phyloP scores from a whole-genome alignment of 1,139 yeast species.

The Kodamaea suecica region DNA sequence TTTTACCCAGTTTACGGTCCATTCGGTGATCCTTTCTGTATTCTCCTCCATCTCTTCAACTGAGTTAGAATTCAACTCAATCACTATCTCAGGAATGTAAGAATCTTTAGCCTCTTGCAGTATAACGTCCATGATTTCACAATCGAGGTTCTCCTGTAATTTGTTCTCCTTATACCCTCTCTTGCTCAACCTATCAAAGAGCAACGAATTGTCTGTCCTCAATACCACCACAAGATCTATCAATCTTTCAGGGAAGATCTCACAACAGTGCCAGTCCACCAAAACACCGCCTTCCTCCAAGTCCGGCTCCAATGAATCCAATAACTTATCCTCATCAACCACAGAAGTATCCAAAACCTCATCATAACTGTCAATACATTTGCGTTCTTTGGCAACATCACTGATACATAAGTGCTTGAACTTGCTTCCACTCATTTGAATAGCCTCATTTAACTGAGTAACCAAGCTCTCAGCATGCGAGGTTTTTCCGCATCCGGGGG shows the following conservation, averaged over 20 bases:
- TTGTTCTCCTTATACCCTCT: slow-evolving; percentile 77
- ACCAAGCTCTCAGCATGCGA: slow-evolving; percentile 71
- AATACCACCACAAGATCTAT: slow-evolving; percentile 90
- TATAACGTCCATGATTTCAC: slow-evolving; percentile 94
- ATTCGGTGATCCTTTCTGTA: slow-evolving; percentile 66
- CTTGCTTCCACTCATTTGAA: slow-evolving; percentile 28
- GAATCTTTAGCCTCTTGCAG: slow-evolving; percentile 82
- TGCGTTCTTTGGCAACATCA: slow-evolving; percentile 74
- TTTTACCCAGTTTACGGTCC: slow-evolving; percentile 72
- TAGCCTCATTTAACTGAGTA: slow-evolving; percentile 34
- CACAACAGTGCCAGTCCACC: slow-evolving; percentile 97
- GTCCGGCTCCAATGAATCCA: slow-evolving; percentile 77
- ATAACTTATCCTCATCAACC: slow-evolving; percentile 85
- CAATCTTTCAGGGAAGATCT: slow-evolving; percentile 86
- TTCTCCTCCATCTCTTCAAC: slow-evolving; percentile 78
- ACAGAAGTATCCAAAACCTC: slow-evolving; percentile 80
- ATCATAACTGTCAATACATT: slow-evolving; percentile 81
- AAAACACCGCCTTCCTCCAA: slow-evolving; percentile 81
- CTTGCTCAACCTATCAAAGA: slow-evolving; percentile 71
- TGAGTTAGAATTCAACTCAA: slow-evolving; percentile 68
- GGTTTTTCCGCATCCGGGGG: slow-evolving; percentile 97
- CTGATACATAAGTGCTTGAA: slow-evolving; percentile 68
- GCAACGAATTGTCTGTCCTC: slow-evolving; percentile 65
- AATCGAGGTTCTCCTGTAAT: slow-evolving; percentile 88
- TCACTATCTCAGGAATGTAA: slow-evolving; percentile 76